Conservation (phyloP, 2,329 filamentous ascomycete genomes). For the Hypoxylon sp. region DNA sequence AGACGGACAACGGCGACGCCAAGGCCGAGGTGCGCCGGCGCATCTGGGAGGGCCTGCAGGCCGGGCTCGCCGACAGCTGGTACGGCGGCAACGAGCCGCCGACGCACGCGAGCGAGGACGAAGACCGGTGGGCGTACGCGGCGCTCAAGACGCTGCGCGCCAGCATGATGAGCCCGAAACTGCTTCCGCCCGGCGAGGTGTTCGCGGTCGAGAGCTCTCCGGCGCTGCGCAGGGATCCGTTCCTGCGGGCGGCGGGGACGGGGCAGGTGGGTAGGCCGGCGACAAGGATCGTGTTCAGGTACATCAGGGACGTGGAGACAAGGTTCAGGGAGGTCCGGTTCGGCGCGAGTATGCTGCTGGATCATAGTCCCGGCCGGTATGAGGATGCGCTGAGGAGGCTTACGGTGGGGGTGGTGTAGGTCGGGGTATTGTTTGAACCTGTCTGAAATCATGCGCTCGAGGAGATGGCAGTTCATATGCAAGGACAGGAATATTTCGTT, state of each 20-base stretch:
- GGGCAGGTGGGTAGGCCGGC: constrained; percentile 73
- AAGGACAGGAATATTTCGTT: background rate
- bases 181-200: constrained; percentile 81
- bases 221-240: constrained; percentile 75
- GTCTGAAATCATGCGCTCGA: no score
- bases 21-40: constrained; percentile 74
- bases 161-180: constrained; percentile 75
- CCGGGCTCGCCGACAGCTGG: constrained; percentile 72
- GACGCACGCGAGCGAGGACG: constrained; percentile 59
- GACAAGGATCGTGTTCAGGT: constrained; percentile 75
- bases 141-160: constrained; percentile 74
- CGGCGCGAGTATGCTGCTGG: constrained; percentile 77
- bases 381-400: constrained; percentile 75
- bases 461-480: background rate
- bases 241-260: constrained; percentile 58
- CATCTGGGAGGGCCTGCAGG: constrained; percentile 73
- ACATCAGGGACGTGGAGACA: constrained; percentile 76
- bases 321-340: constrained; percentile 78
- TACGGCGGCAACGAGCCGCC: constrained; percentile 60
- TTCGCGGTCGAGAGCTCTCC: constrained; percentile 77
- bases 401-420: constrained; percentile 58
- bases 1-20: constrained; percentile 74
- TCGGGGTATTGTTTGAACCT: constrained; percentile 9
- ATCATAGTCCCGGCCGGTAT: constrained; percentile 81
- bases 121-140: constrained; percentile 77